These are phyloP conservation scores for Diaporthe citrichinensis DNA, from an alignment of 2,329 filamentous ascomycete genomes.

Conservation along the genomic window DNA sequence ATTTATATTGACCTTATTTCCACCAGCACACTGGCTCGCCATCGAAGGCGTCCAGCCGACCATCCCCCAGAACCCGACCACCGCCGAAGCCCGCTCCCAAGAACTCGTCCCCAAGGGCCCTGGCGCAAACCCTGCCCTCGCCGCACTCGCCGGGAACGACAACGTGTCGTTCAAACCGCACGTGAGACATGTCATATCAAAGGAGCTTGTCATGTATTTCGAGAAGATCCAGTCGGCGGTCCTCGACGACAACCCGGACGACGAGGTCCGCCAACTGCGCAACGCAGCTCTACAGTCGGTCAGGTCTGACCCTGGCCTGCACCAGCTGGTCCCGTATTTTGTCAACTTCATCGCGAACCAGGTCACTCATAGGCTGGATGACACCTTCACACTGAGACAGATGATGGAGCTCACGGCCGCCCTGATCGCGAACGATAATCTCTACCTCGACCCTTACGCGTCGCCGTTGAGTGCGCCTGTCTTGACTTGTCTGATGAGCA, in stretches of 20 bases:
- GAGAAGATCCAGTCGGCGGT: constrained; percentile 93
- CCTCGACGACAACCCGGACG: constrained; percentile 88
- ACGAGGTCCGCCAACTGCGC: constrained; percentile 79
- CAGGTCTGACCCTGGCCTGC: constrained; percentile 89
- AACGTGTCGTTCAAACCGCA: constrained; percentile 87
- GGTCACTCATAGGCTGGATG: constrained; percentile 93
- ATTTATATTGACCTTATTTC: constrained; percentile 43
- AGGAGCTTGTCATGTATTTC: constrained; percentile 96
- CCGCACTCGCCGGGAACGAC: constrained; percentile 86
- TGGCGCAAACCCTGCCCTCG: constrained; percentile 87
- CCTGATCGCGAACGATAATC: constrained; percentile 84
- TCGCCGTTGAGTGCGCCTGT: constrained; percentile 84
- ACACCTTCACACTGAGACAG: constrained; percentile 88
- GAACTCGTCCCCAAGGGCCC: constrained; percentile 92
- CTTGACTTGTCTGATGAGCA: constrained; percentile 90
- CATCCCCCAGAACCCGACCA: constrained; percentile 95
- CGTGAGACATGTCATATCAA: constrained; percentile 96
- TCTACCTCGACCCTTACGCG: constrained; percentile 78
- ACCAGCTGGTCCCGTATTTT: constrained; percentile 97
- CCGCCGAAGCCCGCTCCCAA: constrained; percentile 84
- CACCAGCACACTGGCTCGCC: constrained; percentile 91
- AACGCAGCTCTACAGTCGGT: constrained; percentile 89
- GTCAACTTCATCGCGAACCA: constrained; percentile 96
- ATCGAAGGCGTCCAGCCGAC: constrained; percentile 97
- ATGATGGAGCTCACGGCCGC: constrained; percentile 93